A percentile compares a stretch with the other conserved stretches of the same genome.
Conservation (phyloP, 2,329 filamentous ascomycete species). For the Ceratocystis harringtonii region DNA sequence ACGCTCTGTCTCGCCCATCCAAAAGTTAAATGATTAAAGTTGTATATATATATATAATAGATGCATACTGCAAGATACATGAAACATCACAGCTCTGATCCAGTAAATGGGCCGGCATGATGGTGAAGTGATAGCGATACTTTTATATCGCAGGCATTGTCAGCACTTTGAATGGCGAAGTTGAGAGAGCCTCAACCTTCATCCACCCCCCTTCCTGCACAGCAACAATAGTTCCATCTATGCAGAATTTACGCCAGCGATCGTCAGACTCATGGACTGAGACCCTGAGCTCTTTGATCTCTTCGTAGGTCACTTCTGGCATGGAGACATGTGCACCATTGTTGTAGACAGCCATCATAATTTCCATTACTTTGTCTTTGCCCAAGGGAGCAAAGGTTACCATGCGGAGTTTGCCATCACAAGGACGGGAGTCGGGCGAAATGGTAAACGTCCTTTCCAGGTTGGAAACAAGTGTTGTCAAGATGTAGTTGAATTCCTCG, state of each 20-base stretch:
- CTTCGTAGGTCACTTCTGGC: conserved; percentile 54
- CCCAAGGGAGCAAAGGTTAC: conserved; percentile 58
- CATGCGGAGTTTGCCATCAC: conserved; percentile 56
- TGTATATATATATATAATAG: conserved; percentile 23
- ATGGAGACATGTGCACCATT: conserved; percentile 40
- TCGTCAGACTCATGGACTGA: conserved; percentile 51
- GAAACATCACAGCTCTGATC: not conserved
- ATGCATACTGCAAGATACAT: not conserved
- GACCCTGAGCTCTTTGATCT: conserved; percentile 52
- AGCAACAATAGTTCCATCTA: conserved; percentile 80
- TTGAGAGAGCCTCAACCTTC: conserved; percentile 39
- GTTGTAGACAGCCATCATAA: conserved; percentile 55
- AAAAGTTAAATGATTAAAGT: conserved; percentile 13
- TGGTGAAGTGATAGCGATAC: not conserved
- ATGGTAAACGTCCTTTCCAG: conserved; percentile 72
- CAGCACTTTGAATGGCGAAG: conserved; percentile 31
- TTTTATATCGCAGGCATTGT: not conserved
- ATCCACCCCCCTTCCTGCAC: conserved; percentile 58
- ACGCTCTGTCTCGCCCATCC: not conserved
- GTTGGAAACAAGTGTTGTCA: conserved; percentile 63
- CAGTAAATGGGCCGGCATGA: not conserved
- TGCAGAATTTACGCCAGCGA: conserved; percentile 70
- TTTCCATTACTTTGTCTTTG: conserved; percentile 53
- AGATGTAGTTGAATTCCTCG: conserved; percentile 54
- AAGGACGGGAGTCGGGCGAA: conserved; percentile 53